Percentiles rank a stretch among this genome's conserved stretches.
phyloP scores from a whole-genome alignment of 441 rosid species.

The Metrosideros polymorpha region DNA sequence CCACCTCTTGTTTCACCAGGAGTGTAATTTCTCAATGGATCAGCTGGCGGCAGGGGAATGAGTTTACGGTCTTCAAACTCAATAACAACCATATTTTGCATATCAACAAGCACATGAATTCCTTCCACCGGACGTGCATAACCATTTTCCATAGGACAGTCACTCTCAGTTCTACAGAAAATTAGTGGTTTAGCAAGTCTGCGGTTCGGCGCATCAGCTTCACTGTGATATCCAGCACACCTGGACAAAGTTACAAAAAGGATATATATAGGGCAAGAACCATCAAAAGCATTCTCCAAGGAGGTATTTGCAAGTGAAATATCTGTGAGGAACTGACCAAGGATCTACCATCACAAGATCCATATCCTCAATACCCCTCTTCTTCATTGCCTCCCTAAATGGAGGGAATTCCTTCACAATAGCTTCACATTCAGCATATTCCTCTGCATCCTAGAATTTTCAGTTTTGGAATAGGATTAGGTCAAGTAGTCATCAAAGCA shows the following conservation, averaged over 20 bases:
- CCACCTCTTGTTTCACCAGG: constrained; percentile 41
- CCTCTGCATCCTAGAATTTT: constrained; percentile 31
- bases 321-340: constrained; percentile 21
- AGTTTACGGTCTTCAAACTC: constrained; percentile 44
- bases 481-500: not conserved
- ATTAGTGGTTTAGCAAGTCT: constrained; percentile 43
- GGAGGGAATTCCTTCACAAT: constrained; percentile 34
- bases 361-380: constrained; percentile 44
- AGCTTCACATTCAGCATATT: constrained; percentile 49
- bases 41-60: constrained; percentile 41
- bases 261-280: not conserved
- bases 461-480: not conserved
- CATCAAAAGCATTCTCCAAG: not conserved
- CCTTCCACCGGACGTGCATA: constrained; percentile 49
- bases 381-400: constrained; percentile 41
- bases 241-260: constrained; percentile 7
- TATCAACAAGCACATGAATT: constrained; percentile 36
- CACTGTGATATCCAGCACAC: constrained; percentile 40
- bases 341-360: constrained; percentile 51
- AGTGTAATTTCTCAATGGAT: constrained; percentile 41
- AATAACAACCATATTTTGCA: constrained; percentile 43
- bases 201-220: constrained; percentile 38
- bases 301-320: not conserved
- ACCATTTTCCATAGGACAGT: constrained; percentile 43
- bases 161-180: constrained; percentile 44